phyloP scores from a whole-genome alignment of 2,329 filamentous ascomycete species.

The Fusarium virguliforme region DNA sequence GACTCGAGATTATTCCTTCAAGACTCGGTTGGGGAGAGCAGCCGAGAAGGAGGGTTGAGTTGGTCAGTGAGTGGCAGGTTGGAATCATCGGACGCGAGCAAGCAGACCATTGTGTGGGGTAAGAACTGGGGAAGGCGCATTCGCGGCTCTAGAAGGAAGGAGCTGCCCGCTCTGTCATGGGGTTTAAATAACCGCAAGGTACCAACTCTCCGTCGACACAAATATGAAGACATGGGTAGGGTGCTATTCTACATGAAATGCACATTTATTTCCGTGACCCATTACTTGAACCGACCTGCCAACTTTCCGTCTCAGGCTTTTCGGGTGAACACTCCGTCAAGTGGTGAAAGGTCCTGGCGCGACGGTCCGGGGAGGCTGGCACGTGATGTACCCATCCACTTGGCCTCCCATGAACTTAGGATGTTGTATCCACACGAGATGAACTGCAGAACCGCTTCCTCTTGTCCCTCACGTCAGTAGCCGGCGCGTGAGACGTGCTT shows the following conservation, averaged over 20 bases:
- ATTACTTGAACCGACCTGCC: neutral
- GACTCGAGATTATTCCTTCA: constrained; percentile 13
- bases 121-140: constrained; percentile 44
- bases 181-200: constrained; percentile 12
- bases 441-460: neutral
- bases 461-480: neutral
- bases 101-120: constrained; percentile 46
- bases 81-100: constrained; percentile 32
- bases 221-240: neutral
- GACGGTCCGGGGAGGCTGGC: constrained; percentile 17
- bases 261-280: neutral
- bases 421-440: constrained; percentile 1
- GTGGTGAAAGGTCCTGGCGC: neutral
- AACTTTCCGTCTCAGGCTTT: constrained; percentile 1
- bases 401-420: neutral
- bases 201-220: neutral
- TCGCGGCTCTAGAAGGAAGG: constrained; percentile 20
- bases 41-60: constrained; percentile 33
- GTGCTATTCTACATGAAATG: too few species aligned
- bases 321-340: constrained; percentile 11
- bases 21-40: constrained; percentile 31
- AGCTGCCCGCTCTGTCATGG: constrained; percentile 16
- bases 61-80: constrained; percentile 28
- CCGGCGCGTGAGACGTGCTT: constrained; percentile 1
- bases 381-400: constrained; percentile 20